Percentiles rank a stretch among this genome's conserved stretches.
These are phyloP conservation scores for Marsdenia floribunda DNA, from an alignment of 257 asterid species.

Conservation along the genomic window DNA sequence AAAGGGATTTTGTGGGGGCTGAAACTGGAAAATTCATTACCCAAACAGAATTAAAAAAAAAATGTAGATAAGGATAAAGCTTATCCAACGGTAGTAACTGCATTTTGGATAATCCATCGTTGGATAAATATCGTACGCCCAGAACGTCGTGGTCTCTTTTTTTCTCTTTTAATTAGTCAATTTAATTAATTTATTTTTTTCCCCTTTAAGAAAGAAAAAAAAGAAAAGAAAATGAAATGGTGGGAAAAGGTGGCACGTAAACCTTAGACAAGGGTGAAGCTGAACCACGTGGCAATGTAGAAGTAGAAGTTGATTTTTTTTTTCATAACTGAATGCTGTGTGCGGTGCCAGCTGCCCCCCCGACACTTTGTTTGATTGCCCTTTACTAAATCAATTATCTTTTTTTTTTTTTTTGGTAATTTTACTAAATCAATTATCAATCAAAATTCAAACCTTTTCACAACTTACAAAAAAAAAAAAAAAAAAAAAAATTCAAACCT, in stretches of 20 bases:
- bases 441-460: no score
- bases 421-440: no score
- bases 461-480: no score
- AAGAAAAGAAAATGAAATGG: background rate
- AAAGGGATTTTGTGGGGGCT: background rate
- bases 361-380: background rate
- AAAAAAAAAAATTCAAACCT: no score
- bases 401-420: no score
- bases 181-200: no score
- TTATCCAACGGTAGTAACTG: slow-evolving; percentile 1
- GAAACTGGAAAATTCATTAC: background rate
- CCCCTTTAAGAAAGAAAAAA: background rate
- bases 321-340: no score
- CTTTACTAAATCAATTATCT: no score
- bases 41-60: background rate
- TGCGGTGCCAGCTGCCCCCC: background rate
- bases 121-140: background rate
- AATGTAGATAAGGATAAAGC: background rate
- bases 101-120: background rate
- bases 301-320: background rate
- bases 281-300: background rate
- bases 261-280: background rate
- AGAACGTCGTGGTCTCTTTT: background rate
- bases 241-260: background rate
- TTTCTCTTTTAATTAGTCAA: no score